These are phyloP conservation scores for Cordyceps javanica DNA, from an alignment of 2,329 filamentous ascomycete genomes.

Conservation along the genomic window DNA sequence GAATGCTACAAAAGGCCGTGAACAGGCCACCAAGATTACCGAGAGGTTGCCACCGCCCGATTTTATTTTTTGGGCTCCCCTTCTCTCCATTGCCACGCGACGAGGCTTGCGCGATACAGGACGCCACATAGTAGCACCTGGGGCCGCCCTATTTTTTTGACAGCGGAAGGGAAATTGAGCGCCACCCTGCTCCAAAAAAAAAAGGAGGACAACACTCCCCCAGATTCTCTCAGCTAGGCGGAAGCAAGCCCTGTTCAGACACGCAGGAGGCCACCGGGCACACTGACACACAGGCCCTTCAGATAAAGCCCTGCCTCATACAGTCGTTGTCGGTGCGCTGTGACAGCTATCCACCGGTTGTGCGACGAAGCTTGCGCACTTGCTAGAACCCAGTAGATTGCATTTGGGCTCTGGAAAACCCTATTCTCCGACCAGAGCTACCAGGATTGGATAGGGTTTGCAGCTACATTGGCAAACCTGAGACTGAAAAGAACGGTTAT, in stretches of 20 bases:
- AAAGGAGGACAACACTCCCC: too few species aligned
- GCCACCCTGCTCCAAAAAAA: not conserved
- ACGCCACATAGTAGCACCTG: constrained; percentile 11
- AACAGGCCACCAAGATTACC: not conserved
- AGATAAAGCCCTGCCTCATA: too few species aligned
- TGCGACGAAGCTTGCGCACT: not conserved
- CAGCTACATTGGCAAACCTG: not conserved
- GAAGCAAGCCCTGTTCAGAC: constrained; percentile 4
- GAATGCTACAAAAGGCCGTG: not conserved
- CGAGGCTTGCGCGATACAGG: constrained; percentile 12
- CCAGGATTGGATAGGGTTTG: not conserved
- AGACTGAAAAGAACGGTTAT: not conserved
- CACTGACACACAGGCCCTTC: not conserved
- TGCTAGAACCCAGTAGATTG: not conserved
- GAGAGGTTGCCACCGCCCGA: constrained; percentile 10
- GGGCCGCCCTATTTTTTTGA: not conserved
- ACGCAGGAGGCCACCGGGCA: constrained; percentile 2
- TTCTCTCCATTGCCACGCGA: constrained; percentile 12
- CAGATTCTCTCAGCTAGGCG: constrained; percentile 5
- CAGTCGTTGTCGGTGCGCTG: not conserved
- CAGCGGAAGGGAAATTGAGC: constrained; percentile 2
- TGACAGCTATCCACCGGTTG: not conserved
- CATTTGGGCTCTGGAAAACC: too few species aligned
- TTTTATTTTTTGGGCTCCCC: constrained; percentile 1
- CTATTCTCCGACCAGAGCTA: not conserved